Base-by-base conservation (phyloP, 23 red algal species). In the Gracilaria domingensis region DNA sequence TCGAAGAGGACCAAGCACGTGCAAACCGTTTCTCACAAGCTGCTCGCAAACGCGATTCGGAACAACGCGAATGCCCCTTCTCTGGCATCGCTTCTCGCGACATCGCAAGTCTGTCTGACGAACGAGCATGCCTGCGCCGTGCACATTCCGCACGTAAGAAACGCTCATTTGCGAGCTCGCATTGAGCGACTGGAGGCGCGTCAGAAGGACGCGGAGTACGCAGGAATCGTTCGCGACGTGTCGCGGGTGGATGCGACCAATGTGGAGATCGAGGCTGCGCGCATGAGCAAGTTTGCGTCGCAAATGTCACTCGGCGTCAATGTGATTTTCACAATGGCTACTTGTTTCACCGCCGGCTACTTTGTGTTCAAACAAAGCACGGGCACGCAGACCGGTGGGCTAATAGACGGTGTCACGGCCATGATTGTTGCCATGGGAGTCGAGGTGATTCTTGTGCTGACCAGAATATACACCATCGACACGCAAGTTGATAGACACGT, bases 241-340 rank as follows among this genome's bases (percentile, higher is more conserved):
- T 17, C 81, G 28, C 44, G 81, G 21, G 58, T 18, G 6, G 73
- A 56, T 17, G 79, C 59, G 16, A 36, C 62, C 5, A 49, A 81
- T 23, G 84, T 25, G 39, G 62, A 80, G 36, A 60, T 55, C 17
- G 91, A 87, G 38, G n/a, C n/a, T 5, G 59, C 48, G 64, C 61
- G 81, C 5, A 74, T 87, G 64, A 44, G 88, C 23, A 42, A 35
- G 34, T 38, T 92, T 39, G 77, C 42, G 24, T 38, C 88, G 9
- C 91, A 93, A 29, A 93, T 88, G 91, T 86, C 81, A 8, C 20
- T 93, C 29, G 80, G 64, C 4, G 56, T 62, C 32, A 93, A 93
- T 29, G 91, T 93, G 45, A 21, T 93, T 13, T 80, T 93, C 23
- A 86, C 80, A 8, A 93, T 93, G 91, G 75, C 67, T 45, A 93